Evolutionary conservation across 1,139 yeast genomes (phyloP), one percentile per base, ranked within the genome.

Genomic region (Diutina ranongensis): DNA sequence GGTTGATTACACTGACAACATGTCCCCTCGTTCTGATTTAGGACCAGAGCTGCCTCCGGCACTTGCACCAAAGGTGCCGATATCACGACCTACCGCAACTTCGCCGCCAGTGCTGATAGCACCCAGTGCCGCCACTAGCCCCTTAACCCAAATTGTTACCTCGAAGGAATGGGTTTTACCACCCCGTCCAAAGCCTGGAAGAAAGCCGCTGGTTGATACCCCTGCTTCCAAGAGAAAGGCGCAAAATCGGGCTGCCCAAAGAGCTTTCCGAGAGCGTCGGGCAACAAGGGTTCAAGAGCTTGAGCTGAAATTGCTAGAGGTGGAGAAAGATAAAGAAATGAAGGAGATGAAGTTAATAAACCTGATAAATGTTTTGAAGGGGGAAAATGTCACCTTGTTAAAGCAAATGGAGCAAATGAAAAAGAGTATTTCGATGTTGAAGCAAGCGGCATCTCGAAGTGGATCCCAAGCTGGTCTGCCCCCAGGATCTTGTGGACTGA

Each of bases 161-260:
- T 83, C 94, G n/a, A 84, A 78, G 55, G 86, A 81, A 54, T 88
- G 96, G 94, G 89, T 85, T 15, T 68, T 88, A 34, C 96, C 96
- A 2, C 95, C 95, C 10, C 67, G 95, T 49, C 94, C 94, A 4
- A 86, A 85, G 59, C 95, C 95, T 0, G 96, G 95, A 10, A 67
- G 95, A 49, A 86, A 86, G 61, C 95, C 95, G 12, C 75, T 88
- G 49, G 78, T 76, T 3, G 84, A 77, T 52, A 78, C 83, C 0
- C 84, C 85, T 1, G 83, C 83, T 1, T 74, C 81, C 40, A 84
- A 85, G 57, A 68, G 96, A 48, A 87, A 88, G 62, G 95, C 95
- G 0, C 97, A 89, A 63, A 89, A 89, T 59, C 71, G 97, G 49
- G 96, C 95, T 22, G 97, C 97, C 2, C 97, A 88, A 64, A 64